Percentiles rank a stretch among this genome's conserved stretches.
Conservation (phyloP, 192 early-diverging fungal genomes). For the Coemansia sp. region DNA sequence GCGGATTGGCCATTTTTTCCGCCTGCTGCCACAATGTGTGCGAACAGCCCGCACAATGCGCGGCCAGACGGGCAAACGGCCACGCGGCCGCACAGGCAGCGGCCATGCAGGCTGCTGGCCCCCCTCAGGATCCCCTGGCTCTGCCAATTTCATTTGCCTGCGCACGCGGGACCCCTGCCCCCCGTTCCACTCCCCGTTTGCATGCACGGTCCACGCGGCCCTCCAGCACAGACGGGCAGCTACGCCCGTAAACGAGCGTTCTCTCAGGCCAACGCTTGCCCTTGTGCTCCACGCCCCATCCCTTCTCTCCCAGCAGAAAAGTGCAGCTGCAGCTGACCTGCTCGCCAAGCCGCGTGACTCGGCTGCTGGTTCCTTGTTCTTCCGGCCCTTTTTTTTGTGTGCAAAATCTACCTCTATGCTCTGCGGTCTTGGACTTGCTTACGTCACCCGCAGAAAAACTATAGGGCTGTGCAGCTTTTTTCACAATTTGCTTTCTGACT, state of each 20-base stretch:
- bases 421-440: conserved; percentile 3
- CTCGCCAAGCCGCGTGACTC: no score
- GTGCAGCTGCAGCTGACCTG: no score
- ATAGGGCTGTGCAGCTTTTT: no score
- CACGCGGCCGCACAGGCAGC: no score
- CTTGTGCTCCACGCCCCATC: no score
- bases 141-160: no score
- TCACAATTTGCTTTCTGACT: no score
- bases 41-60: conserved; percentile 9
- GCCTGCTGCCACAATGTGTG: conserved; percentile 2
- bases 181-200: not conserved
- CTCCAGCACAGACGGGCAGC: not conserved
- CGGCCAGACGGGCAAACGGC: not conserved
- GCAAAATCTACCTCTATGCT: not conserved
- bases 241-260: not conserved
- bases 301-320: not conserved
- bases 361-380: not conserved
- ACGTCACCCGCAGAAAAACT: not conserved
- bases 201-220: conserved; percentile 1
- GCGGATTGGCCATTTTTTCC: no score
- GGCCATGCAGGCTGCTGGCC: not conserved
- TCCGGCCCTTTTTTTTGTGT: not conserved
- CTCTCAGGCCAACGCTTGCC: not conserved
- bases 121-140: not conserved
- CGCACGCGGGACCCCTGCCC: no score